Evolutionary conservation across 2,329 filamentous ascomycete genomes (phyloP).

Genomic region (Colletotrichum sp.): DNA sequence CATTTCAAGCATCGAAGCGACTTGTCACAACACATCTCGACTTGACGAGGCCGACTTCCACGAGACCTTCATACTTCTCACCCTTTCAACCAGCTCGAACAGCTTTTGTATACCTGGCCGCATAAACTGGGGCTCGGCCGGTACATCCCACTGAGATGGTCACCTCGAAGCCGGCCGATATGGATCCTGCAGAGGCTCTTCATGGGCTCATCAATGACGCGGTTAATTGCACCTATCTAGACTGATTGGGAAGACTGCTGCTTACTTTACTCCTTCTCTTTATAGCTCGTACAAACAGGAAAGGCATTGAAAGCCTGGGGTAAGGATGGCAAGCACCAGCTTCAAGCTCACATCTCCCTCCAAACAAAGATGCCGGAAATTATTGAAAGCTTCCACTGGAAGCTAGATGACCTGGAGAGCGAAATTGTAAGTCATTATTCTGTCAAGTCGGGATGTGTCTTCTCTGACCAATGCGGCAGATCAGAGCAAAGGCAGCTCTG

Average conservation of each 20-base stretch:
- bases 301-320: constrained; percentile 58
- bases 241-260: neutral
- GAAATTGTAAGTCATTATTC: constrained; percentile 54
- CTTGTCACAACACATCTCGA: neutral
- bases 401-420: constrained; percentile 60
- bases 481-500: constrained; percentile 59
- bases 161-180: neutral
- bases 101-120: neutral
- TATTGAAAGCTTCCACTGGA: constrained; percentile 54
- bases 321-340: constrained; percentile 43
- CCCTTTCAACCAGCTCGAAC: neutral
- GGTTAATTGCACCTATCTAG: constrained; percentile 40
- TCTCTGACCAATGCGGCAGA: constrained; percentile 32
- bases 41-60: neutral
- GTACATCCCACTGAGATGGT: neutral
- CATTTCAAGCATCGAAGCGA: neutral
- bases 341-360: constrained; percentile 33
- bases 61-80: neutral
- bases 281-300: constrained; percentile 62
- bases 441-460: neutral
- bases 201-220: constrained; percentile 60
- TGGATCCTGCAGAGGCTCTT: constrained; percentile 47
- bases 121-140: neutral
- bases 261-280: neutral
- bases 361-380: constrained; percentile 50